Evolutionary conservation across 2,329 filamentous ascomycete species (phyloP).

Genomic region (Fusarium sp.): DNA sequence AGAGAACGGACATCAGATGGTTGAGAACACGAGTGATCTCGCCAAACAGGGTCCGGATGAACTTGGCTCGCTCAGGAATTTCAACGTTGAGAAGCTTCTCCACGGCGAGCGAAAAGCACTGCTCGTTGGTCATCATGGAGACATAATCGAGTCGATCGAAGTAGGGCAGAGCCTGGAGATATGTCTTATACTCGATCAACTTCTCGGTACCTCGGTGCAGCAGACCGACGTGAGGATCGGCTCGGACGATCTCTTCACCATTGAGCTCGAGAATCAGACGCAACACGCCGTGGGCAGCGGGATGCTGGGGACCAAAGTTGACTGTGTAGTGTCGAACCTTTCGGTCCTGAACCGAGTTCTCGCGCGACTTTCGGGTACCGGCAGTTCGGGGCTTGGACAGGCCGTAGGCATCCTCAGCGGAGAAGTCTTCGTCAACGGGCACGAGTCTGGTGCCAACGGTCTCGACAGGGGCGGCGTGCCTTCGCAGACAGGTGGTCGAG

Average conservation of each 20-base stretch:
- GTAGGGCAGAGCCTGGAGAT: constrained; percentile 97
- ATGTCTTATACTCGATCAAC: constrained; percentile 99
- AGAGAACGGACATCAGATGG: constrained; percentile 97
- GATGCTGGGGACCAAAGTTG: constrained; percentile 99
- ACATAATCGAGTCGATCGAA: constrained; percentile 99
- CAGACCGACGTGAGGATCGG: constrained; percentile 96
- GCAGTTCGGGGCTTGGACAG: constrained; percentile 58
- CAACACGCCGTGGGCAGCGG: constrained; percentile 97
- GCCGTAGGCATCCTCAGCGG: constrained; percentile 65
- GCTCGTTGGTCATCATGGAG: constrained; percentile 99
- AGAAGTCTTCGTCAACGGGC: constrained; percentile 75
- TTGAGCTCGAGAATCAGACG: constrained; percentile 97
- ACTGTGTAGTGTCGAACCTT: constrained; percentile 99
- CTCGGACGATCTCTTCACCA: constrained; percentile 96
- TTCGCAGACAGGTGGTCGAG: constrained; percentile 73
- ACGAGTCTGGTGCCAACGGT: constrained; percentile 70
- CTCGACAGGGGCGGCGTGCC: constrained; percentile 68
- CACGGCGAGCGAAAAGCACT: constrained; percentile 94
- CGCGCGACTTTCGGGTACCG: constrained; percentile 60
- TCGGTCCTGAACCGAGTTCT: constrained; percentile 69
- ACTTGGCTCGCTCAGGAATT: constrained; percentile 95
- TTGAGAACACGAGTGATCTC: constrained; percentile 96
- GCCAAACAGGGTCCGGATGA: constrained; percentile 93
- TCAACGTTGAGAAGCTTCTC: constrained; percentile 99
- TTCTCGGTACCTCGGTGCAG: constrained; percentile 98